Evolutionary conservation across 441 rosid genomes (phyloP).

Genomic region (Melastoma candidum): DNA sequence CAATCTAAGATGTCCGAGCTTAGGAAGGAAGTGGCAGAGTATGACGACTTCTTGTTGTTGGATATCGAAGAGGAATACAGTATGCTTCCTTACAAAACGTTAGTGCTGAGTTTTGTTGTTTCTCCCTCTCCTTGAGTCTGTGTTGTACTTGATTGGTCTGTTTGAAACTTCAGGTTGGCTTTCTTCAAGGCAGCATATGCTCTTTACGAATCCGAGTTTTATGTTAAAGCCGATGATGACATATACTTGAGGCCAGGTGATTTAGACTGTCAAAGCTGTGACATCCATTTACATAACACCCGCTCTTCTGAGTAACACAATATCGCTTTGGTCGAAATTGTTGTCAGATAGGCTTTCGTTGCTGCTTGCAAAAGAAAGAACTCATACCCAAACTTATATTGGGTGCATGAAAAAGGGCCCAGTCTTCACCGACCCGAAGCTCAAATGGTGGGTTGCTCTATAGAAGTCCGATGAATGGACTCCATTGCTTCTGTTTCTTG

Average conservation of each 20-base stretch:
- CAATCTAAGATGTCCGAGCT: conserved; percentile 51
- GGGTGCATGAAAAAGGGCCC: conserved; percentile 96
- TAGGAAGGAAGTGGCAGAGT: conserved; percentile 53
- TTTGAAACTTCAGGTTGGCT: conserved; percentile 44
- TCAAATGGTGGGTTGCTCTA: conserved; percentile 55
- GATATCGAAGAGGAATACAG: conserved; percentile 94
- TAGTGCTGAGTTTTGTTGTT: conserved; percentile 24
- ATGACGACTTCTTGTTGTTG: conserved; percentile 78
- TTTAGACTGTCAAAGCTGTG: no score
- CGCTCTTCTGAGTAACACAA: background rate
- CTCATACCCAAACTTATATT: conserved; percentile 76
- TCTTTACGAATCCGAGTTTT: conserved; percentile 73
- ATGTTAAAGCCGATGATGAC: conserved; percentile 94
- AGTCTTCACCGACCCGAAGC: conserved; percentile 72
- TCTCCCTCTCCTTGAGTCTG: background rate
- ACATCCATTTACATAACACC: no score
- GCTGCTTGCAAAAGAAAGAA: conserved; percentile 69
- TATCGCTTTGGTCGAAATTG: conserved; percentile 6
- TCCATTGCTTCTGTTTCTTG: no score
- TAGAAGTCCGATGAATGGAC: no score
- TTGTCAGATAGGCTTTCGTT: conserved; percentile 65
- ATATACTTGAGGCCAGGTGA: conserved; percentile 86
- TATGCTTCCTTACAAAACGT: conserved; percentile 98
- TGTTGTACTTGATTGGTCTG: conserved; percentile 2
- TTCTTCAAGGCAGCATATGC: conserved; percentile 88